phyloP scores from a whole-genome alignment of 2,329 filamentous ascomycete species.

The Penicillium sp. region DNA sequence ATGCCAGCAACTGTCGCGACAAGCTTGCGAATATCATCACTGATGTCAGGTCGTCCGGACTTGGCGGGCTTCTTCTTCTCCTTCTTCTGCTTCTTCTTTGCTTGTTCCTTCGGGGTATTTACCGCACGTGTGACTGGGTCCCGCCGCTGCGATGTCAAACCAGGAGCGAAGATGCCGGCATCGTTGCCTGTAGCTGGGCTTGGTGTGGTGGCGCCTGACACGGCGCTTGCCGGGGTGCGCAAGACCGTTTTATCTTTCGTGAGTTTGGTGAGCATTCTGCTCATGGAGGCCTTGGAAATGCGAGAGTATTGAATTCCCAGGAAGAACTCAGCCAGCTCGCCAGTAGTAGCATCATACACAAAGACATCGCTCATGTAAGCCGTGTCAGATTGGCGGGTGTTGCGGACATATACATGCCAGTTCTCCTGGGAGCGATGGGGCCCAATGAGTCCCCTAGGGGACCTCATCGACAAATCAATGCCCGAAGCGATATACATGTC shows the following conservation, averaged over 20 bases:
- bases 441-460: slow-evolving; percentile 19
- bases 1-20: slow-evolving; percentile 32
- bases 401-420: slow-evolving; percentile 10
- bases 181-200: neutral
- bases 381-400: neutral
- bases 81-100: neutral
- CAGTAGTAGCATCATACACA: slow-evolving; percentile 31
- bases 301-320: slow-evolving; percentile 33
- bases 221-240: neutral
- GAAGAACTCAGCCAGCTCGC: slow-evolving; percentile 31
- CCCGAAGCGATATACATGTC: slow-evolving; percentile 37
- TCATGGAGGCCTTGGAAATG: slow-evolving; percentile 26
- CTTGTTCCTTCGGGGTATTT: neutral
- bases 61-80: neutral
- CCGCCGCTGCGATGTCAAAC: neutral
- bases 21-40: neutral
- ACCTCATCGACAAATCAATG: slow-evolving; percentile 32
- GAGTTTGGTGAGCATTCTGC: slow-evolving; percentile 13
- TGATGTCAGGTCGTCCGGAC: neutral
- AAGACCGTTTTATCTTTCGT: neutral
- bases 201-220: neutral
- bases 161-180: neutral
- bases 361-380: slow-evolving; percentile 36
- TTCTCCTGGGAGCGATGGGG: slow-evolving; percentile 7
- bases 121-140: neutral